These are phyloP conservation scores for Sclerotinia minor DNA, from an alignment of 2,329 filamentous ascomycete genomes.

Conservation along the genomic window DNA sequence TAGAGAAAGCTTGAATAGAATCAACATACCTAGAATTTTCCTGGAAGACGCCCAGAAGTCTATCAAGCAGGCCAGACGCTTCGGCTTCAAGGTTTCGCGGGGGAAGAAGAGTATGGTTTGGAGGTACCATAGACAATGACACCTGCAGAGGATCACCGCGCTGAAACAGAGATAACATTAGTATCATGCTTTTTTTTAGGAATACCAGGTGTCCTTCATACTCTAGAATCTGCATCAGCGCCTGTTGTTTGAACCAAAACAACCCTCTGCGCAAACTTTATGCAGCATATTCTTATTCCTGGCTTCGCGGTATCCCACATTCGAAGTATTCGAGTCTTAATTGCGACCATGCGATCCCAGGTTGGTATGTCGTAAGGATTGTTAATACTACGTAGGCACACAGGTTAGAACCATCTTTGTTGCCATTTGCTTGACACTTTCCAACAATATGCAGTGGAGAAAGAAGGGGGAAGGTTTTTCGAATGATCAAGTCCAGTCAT, in stretches of 20 bases:
- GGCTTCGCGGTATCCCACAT: slow-evolving; percentile 81
- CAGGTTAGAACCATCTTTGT: slow-evolving; percentile 35
- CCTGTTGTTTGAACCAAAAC: slow-evolving; percentile 91
- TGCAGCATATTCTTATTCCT: slow-evolving; percentile 85
- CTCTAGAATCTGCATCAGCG: slow-evolving; percentile 75
- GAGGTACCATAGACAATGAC: slow-evolving; percentile 80
- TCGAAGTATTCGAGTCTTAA: slow-evolving; percentile 84
- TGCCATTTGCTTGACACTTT: slow-evolving; percentile 9
- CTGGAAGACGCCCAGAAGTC: slow-evolving; percentile 81
- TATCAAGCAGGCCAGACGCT: slow-evolving; percentile 84
- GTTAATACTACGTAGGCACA: slow-evolving; percentile 64
- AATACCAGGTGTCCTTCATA: slow-evolving; percentile 50
- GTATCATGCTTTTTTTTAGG: slow-evolving; percentile 7
- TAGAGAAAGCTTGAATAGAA: slow-evolving; percentile 10
- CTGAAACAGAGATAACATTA: slow-evolving; percentile 44
- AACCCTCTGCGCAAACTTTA: slow-evolving; percentile 95
- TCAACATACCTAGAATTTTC: slow-evolving; percentile 74
- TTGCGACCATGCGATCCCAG: slow-evolving; percentile 85
- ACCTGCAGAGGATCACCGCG: slow-evolving; percentile 76
- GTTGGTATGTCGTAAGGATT: slow-evolving; percentile 77
- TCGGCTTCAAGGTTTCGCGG: slow-evolving; percentile 86
- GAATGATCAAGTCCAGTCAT: slow-evolving; percentile 20
- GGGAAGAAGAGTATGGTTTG: slow-evolving; percentile 78
- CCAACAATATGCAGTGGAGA: not conserved
- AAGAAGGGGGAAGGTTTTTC: too few species aligned